Evolutionary conservation across 2,329 filamentous ascomycete species (phyloP), one percentile per base, ranked within the genome.

Genomic region (Fusarium sp.): DNA sequence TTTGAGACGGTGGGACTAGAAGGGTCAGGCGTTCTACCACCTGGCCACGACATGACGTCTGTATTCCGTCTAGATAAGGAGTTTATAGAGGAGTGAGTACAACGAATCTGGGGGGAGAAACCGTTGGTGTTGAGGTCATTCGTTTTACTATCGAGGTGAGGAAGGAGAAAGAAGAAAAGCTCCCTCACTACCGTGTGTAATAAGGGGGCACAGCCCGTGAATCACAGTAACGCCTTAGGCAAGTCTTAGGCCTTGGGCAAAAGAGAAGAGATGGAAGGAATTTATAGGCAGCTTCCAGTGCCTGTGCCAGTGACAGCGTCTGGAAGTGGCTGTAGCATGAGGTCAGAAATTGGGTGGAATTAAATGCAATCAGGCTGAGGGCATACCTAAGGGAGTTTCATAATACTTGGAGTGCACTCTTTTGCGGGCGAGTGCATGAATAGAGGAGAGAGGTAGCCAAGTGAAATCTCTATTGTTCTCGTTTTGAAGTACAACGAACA

Each of bases 1-100:
- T 37, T 58, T 15, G 25, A 33, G n/a, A 54, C 25, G 5, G 53
- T 63, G 8, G 48, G 29, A 7, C 37, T 49, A n/a, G 53, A 33
- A 19, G 5, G 13, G 19, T 4, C n/a, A 17, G 14, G 31, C 35
- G 14, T 15, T 39, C 9, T 37, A 6, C 59, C 47, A 9, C 13
- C 17, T 3, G 44, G 44, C 41, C 39, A 25, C 29, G 44, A 29
- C 59, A 62, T 62, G 19, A 14, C 11, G 23, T 8, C 23, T 25
- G 8, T 25, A 25, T 25, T 25, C 8, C 23, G 8, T 25, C 8
- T 5, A 8, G 8, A 25, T 25, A 25, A 8, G 6, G 8, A 25
- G 23, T 7, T 6, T 25, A 4, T 8, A 25, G 8, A 25, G 23
- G 19, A 19, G n/a, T 29, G n/a, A 57, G 13, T 17, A 25, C 23